phyloP scores from a whole-genome alignment of 495 filamentous ascomycete species.

The Xeromyces bisporus region DNA sequence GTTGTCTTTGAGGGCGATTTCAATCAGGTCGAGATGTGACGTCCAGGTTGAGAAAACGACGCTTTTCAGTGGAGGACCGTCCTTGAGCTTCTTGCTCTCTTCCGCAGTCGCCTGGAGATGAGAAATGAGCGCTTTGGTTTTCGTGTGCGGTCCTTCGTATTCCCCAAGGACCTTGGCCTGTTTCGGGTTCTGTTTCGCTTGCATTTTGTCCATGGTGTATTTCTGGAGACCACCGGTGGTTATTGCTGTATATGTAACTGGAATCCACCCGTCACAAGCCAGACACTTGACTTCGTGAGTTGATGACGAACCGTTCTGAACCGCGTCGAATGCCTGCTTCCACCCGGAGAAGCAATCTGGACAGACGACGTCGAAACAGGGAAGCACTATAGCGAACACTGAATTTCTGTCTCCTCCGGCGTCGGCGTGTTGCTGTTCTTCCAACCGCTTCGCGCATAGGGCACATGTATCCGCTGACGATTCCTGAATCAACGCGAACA shows the following conservation, averaged over 20 bases:
- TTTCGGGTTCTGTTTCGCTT: slow-evolving; percentile 31
- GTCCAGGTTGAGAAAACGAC: slow-evolving; percentile 95
- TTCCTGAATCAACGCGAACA: slow-evolving; percentile 65
- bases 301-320: slow-evolving; percentile 2
- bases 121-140: slow-evolving; percentile 62
- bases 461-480: slow-evolving; percentile 53
- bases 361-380: slow-evolving; percentile 75
- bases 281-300: slow-evolving; percentile 38
- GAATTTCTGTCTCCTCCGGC: slow-evolving; percentile 38
- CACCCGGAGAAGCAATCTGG: slow-evolving; percentile 42
- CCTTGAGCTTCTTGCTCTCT: slow-evolving; percentile 38
- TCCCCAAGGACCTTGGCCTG: slow-evolving; percentile 43
- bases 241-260: slow-evolving; percentile 43
- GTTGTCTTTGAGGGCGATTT: slow-evolving; percentile 57
- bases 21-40: slow-evolving; percentile 80
- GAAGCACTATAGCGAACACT: slow-evolving; percentile 57
- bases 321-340: slow-evolving; percentile 13
- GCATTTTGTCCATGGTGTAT: slow-evolving; percentile 34
- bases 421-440: slow-evolving; percentile 22
- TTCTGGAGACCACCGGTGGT: slow-evolving; percentile 44
- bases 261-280: slow-evolving; percentile 45
- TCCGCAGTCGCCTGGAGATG: slow-evolving; percentile 42
- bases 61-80: slow-evolving; percentile 59
- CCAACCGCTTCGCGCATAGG: slow-evolving; percentile 48
- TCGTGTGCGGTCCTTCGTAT: slow-evolving; percentile 79